phyloP scores from a whole-genome alignment of 129 eudicot genomes.

The Silybum marianum region DNA sequence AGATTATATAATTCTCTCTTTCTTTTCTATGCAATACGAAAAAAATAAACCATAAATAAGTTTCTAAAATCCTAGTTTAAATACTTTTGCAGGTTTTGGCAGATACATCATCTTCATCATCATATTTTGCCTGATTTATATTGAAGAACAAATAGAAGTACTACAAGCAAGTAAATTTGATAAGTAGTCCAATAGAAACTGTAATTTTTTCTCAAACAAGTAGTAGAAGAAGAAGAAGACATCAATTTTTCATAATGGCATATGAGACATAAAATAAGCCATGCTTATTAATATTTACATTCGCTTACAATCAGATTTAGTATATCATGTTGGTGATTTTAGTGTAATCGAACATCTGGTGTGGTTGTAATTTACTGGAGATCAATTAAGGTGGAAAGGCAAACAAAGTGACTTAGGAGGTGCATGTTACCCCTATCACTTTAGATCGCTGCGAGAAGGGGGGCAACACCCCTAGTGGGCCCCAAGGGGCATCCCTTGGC shows the following conservation, averaged over 20 bases:
- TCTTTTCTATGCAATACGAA: background rate
- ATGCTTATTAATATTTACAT: conserved; percentile 22
- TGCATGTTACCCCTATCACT: too few relatives aligned
- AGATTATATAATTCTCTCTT: background rate
- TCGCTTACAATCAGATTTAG: background rate
- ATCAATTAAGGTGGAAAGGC: too few relatives aligned
- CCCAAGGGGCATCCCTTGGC: too few relatives aligned
- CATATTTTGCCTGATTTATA: conserved; percentile 83
- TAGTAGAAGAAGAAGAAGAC: background rate
- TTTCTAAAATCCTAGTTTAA: conserved; percentile 12
- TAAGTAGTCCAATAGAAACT: conserved; percentile 31
- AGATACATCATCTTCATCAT: conserved; percentile 95
- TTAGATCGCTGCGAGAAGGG: too few relatives aligned
- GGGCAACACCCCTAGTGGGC: too few relatives aligned
- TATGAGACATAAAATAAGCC: conserved; percentile 32
- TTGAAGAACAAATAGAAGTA: conserved; percentile 30
- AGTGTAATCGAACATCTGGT: too few relatives aligned
- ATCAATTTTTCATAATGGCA: conserved; percentile 23
- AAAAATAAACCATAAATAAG: background rate
- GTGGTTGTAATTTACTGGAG: too few relatives aligned
- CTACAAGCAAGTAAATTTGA: conserved; percentile 26
- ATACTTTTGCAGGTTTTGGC: conserved; percentile 77
- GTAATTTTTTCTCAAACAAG: conserved; percentile 21
- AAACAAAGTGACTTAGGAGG: too few relatives aligned
- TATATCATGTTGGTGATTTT: too few relatives aligned